Conservation (phyloP, 2,329 filamentous ascomycete species). For the Claviceps fusiformis region DNA sequence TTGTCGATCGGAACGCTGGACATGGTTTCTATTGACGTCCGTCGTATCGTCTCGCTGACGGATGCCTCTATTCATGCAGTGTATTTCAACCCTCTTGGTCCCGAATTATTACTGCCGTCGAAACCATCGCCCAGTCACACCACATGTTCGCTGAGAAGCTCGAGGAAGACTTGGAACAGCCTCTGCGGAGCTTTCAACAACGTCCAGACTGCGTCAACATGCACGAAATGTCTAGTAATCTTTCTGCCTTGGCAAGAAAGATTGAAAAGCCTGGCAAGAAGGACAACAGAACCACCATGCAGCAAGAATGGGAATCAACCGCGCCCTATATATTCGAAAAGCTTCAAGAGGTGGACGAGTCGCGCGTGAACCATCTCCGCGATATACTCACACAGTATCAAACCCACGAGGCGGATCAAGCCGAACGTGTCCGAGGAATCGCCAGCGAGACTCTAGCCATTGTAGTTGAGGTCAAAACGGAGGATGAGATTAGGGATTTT, state of each 20-base stretch:
- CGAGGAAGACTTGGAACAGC: constrained; percentile 75
- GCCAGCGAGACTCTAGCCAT: constrained; percentile 70
- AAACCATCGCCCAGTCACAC: constrained; percentile 73
- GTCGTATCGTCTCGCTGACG: constrained; percentile 4
- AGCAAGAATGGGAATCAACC: constrained; percentile 81
- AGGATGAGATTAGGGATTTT: constrained; percentile 73
- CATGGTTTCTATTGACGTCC: not conserved
- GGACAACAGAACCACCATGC: constrained; percentile 65
- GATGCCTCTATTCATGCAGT: constrained; percentile 30
- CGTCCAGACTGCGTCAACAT: constrained; percentile 72
- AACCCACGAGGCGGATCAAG: constrained; percentile 80
- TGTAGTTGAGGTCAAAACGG: constrained; percentile 74
- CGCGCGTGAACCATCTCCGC: constrained; percentile 74
- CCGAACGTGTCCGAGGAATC: constrained; percentile 59
- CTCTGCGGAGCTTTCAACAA: constrained; percentile 61
- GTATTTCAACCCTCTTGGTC: constrained; percentile 87
- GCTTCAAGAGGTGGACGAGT: constrained; percentile 82
- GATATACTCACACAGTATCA: constrained; percentile 86
- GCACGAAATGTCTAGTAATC: constrained; percentile 66
- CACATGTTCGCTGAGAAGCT: constrained; percentile 67
- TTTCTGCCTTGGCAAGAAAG: constrained; percentile 68
- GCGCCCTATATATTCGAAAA: constrained; percentile 91
- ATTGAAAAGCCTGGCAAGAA: constrained; percentile 76
- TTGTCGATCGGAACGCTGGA: not conserved
- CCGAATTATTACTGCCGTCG: constrained; percentile 67